These are phyloP conservation scores for Clarireedia homoeocarpa DNA, from an alignment of 2,329 filamentous ascomycete genomes.

Conservation along the genomic window DNA sequence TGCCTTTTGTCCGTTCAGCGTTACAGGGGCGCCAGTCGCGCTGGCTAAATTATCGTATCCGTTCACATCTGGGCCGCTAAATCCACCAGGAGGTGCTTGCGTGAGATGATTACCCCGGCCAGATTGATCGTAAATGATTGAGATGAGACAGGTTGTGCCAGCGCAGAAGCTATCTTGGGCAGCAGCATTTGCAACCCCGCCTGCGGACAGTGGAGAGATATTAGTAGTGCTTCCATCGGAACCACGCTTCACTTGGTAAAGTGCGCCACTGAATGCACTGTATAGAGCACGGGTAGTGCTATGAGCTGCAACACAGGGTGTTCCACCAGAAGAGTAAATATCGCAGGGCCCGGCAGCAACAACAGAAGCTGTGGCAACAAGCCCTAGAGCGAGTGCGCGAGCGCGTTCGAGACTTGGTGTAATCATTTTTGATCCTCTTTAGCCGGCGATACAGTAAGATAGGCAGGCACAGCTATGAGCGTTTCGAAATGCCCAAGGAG, in stretches of 20 bases:
- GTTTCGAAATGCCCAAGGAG: too few species aligned
- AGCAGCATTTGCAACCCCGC: conserved; percentile 54
- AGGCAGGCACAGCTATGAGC: too few species aligned
- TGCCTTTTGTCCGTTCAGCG: conserved; percentile 50
- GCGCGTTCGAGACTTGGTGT: too few species aligned
- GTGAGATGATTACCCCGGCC: conserved; percentile 54
- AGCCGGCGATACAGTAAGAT: too few species aligned
- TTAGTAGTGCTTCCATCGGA: conserved; percentile 36
- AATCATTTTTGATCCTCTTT: too few species aligned
- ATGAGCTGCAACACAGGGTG: conserved; percentile 57
- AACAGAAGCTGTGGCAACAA: conserved; percentile 33
- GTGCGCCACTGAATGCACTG: conserved; percentile 40
- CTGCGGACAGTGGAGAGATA: conserved; percentile 40
- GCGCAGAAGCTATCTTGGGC: conserved; percentile 54
- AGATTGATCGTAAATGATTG: conserved; percentile 59
- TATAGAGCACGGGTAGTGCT: conserved; percentile 60
- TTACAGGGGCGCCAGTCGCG: conserved; percentile 53
- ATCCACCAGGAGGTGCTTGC: conserved; percentile 51
- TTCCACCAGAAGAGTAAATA: conserved; percentile 49
- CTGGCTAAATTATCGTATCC: conserved; percentile 53
- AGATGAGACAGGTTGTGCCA: conserved; percentile 54
- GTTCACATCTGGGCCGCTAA: conserved; percentile 44
- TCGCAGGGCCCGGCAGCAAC: conserved; percentile 53
- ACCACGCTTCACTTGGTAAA: conserved; percentile 53
- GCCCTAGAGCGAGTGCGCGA: conserved; percentile 20